Evolutionary conservation across 2,329 filamentous ascomycete genomes (phyloP).

Genomic region (Ilyonectria sp.): DNA sequence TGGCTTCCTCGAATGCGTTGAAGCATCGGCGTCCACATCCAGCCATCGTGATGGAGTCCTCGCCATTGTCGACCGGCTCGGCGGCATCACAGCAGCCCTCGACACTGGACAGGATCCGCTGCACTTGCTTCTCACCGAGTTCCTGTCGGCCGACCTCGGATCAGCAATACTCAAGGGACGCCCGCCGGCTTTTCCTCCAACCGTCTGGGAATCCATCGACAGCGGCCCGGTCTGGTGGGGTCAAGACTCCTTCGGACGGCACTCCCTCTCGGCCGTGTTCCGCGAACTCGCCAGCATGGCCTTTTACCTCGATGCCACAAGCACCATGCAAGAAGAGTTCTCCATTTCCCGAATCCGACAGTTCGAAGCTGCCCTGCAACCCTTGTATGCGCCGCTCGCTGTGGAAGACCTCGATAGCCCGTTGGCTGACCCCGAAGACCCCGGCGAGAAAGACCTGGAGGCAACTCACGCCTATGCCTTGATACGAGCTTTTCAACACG

Average conservation of each 20-base stretch:
- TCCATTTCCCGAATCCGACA: constrained; percentile 49
- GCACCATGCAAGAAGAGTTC: constrained; percentile 38
- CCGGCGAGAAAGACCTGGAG: constrained; percentile 44
- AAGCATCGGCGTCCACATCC: constrained; percentile 51
- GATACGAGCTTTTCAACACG: constrained; percentile 58
- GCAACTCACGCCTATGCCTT: constrained; percentile 53
- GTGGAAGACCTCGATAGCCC: constrained; percentile 42
- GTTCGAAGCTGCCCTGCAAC: constrained; percentile 48
- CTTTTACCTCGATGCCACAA: constrained; percentile 46
- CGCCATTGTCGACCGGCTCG: constrained; percentile 54
- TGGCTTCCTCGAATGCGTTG: constrained; percentile 54
- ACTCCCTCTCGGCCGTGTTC: constrained; percentile 54
- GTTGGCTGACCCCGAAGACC: neutral
- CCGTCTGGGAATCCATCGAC: constrained; percentile 57
- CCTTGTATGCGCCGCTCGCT: constrained; percentile 46
- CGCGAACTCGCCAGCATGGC: constrained; percentile 50
- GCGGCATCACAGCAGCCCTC: constrained; percentile 47
- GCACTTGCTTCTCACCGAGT: constrained; percentile 60
- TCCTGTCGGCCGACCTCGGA: constrained; percentile 60
- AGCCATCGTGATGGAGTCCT: constrained; percentile 55
- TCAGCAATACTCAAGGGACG: constrained; percentile 57
- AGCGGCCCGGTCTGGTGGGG: constrained; percentile 61
- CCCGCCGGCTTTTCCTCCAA: constrained; percentile 55
- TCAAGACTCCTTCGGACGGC: constrained; percentile 52
- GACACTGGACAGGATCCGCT: constrained; percentile 47